A percentile compares a stretch with the other conserved stretches of the same genome.
Evolutionary conservation across 2,329 filamentous ascomycete species (phyloP).

Genomic region (Raffaelea ambrosiae): DNA sequence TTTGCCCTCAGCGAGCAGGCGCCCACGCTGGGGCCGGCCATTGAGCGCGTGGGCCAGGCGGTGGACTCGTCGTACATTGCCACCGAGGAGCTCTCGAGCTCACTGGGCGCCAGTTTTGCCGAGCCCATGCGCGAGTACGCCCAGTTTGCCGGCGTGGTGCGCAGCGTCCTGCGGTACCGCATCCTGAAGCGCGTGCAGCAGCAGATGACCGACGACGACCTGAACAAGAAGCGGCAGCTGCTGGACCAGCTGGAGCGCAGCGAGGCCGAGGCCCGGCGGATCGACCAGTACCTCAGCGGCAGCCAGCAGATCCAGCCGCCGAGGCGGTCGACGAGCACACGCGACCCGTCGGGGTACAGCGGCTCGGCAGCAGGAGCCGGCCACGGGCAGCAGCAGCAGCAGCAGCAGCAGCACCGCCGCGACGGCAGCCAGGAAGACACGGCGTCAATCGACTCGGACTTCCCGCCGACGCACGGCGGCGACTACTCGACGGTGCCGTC

Average conservation of each 20-base stretch:
- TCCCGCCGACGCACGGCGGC: conserved; percentile 78
- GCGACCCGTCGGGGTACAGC: conserved; percentile 32
- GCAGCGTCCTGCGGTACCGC: conserved; percentile 78
- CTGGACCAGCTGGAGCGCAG: conserved; percentile 88
- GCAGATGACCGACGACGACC: conserved; percentile 91
- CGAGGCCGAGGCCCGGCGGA: conserved; percentile 83
- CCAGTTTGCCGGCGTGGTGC: conserved; percentile 91
- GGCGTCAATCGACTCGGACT: conserved; percentile 90
- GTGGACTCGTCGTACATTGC: conserved; percentile 94
- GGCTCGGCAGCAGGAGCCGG: no score
- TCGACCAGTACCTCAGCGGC: conserved; percentile 82
- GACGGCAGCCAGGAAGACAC: conserved; percentile 65
- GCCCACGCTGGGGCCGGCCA: conserved; percentile 78
- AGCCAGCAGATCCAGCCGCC: conserved; percentile 57
- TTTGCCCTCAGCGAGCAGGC: conserved; percentile 93
- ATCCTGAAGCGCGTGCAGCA: conserved; percentile 93
- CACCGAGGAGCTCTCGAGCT: conserved; percentile 81
- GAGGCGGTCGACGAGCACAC: conserved; percentile 55
- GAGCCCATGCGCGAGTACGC: conserved; percentile 97
- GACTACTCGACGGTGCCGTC: conserved; percentile 62
- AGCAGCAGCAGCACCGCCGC: conserved; percentile 32
- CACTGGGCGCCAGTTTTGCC: conserved; percentile 86
- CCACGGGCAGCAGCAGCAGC: no score
- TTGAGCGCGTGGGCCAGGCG: conserved; percentile 89
- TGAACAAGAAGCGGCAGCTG: conserved; percentile 74